Base-by-base conservation (phyloP, 1,284 basidiomycete genomes). In the Porodaedalea pini region DNA sequence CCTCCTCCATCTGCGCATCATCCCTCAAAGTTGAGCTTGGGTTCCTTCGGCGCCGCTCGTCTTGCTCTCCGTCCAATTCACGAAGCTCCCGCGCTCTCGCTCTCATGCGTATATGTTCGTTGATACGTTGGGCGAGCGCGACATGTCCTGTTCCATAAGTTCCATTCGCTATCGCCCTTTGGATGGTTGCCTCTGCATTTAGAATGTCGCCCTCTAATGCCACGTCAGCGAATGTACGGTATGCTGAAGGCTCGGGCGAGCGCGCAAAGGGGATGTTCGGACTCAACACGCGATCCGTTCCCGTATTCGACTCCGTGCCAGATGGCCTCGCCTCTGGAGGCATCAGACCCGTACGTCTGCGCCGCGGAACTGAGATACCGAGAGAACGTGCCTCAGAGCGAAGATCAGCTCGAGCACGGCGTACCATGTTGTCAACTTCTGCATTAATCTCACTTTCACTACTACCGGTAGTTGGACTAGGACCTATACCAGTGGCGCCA, bases 1-100 rank as follows among this genome's bases (percentile, higher is more conserved):
- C 57, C 43, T 53, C 57, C 23, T 58, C 57, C 57, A 58, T 54
- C 25, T 39, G 40, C 13, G 41, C 27, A 21, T 58, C 44, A 8
- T 57, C 37, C 6, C 52, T 43, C 40, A 21, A 31, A 13, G 15
- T 3, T 19, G n/a, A 5, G 41, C n/a, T n/a, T n/a, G 45, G 45
- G n/a, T 11, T 47, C 25, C 45, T 27, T 17, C 45, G 23, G 6
- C 45, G 27, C 1, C 21, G 45, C 29, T 47, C 44, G 13, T 25
- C 23, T 31, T 6, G 8, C 13, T 15, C 25, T 47, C 29, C 45
- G 8, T 15, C 3, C 27, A 25, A 27, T 15, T 29, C 45, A 11
- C 32, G 32, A 29, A 15, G 37, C 51, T 29, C 51, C 15, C 29
- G 23, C 27, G 37, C 51, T 29, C 51, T 25, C 29, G 23, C 27